phyloP scores from a whole-genome alignment of 1,284 basidiomycete genomes.

The Gomphus bonarii region DNA sequence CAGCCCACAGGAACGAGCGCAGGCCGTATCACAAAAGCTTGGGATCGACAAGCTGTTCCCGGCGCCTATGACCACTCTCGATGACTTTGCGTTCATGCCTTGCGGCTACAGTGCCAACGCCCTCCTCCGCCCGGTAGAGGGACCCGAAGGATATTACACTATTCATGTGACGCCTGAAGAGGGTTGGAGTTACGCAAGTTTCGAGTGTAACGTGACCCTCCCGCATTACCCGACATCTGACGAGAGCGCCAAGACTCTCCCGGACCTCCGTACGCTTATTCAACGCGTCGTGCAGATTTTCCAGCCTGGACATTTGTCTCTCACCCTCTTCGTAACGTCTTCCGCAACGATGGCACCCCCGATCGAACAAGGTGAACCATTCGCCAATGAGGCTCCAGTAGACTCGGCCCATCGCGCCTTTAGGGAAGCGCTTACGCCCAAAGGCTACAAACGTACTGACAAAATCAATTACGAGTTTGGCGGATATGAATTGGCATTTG shows the following conservation, averaged over 20 bases:
- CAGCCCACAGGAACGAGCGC: constrained; percentile 22
- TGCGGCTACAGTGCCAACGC: constrained; percentile 98
- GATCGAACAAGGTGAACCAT: constrained; percentile 12
- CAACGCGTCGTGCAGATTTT: constrained; percentile 89
- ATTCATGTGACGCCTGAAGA: constrained; percentile 98
- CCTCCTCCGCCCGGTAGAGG: constrained; percentile 37
- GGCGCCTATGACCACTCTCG: constrained; percentile 67
- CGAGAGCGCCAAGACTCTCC: constrained; percentile 23
- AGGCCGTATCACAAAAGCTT: constrained; percentile 55
- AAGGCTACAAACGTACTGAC: constrained; percentile 69
- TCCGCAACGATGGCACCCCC: constrained; percentile 31
- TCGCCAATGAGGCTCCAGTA: constrained; percentile 9
- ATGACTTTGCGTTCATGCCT: constrained; percentile 90
- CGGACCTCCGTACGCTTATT: constrained; percentile 74
- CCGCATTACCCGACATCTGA: constrained; percentile 27
- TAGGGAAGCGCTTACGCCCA: constrained; percentile 12
- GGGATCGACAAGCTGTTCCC: constrained; percentile 84
- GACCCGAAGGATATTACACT: constrained; percentile 88
- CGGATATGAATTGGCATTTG: constrained; percentile 90
- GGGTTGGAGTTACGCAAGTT: constrained; percentile 95
- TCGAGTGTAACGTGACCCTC: constrained; percentile 96
- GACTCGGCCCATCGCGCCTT: constrained; percentile 15
- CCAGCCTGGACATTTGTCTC: constrained; percentile 76
- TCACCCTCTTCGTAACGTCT: constrained; percentile 89
- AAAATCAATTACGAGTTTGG: constrained; percentile 98